phyloP scores from a whole-genome alignment of 345 rosid species.

The Dipteronia sinensis region DNA sequence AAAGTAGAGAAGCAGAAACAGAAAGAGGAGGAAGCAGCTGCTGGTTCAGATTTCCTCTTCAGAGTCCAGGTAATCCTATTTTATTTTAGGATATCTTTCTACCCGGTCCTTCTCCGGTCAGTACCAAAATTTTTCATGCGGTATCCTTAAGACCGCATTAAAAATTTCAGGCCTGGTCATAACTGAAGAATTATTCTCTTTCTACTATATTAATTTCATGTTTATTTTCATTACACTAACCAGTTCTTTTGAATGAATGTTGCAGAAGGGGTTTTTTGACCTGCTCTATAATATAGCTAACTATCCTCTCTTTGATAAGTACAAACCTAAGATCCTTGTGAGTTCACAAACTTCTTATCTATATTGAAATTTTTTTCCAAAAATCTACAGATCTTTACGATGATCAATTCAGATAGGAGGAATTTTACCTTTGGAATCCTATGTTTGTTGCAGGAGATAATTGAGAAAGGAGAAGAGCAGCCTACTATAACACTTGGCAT shows the following conservation, averaged over 20 bases:
- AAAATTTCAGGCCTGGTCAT: too few relatives aligned
- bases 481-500: conserved; percentile 49
- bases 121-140: too few relatives aligned
- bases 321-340: conserved; percentile 33
- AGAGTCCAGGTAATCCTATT: conserved; percentile 36
- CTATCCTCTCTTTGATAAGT: conserved; percentile 25
- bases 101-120: background rate
- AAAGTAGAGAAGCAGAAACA: conserved; percentile 47
- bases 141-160: too few relatives aligned
- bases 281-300: conserved; percentile 35
- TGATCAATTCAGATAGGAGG: background rate
- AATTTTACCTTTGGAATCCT: background rate
- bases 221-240: background rate
- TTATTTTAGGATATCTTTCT: background rate
- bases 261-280: conserved; percentile 32
- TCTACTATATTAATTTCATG: background rate
- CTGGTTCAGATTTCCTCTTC: conserved; percentile 33
- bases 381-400: background rate
- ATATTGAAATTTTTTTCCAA: too few relatives aligned
- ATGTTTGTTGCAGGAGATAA: conserved; percentile 35
- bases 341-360: background rate
- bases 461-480: conserved; percentile 57
- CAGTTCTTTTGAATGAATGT: background rate
- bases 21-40: conserved; percentile 41
- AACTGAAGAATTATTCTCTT: background rate